phyloP scores from a whole-genome alignment of 345 rosid species.

The Geranium brycei region DNA sequence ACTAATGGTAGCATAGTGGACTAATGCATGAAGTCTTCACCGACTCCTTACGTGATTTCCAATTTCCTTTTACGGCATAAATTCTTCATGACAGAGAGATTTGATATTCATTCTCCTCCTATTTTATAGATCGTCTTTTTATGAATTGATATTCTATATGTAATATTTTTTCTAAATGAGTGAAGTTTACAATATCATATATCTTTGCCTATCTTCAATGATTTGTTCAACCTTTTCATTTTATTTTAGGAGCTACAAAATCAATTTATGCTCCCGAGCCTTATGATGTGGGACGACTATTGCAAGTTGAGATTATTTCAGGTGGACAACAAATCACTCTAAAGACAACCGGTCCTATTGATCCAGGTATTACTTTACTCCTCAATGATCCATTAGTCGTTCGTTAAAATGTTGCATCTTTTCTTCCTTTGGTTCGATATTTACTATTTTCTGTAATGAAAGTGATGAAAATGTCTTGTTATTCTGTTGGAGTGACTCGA shows the following conservation, averaged over 20 bases:
- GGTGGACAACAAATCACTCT: constrained; percentile 41
- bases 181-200: neutral
- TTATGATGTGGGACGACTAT: constrained; percentile 64
- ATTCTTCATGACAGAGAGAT: too few relatives aligned
- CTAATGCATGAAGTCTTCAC: neutral
- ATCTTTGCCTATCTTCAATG: neutral
- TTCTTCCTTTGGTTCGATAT: too few relatives aligned
- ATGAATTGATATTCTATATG: neutral
- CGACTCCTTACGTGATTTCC: neutral
- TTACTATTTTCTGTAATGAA: too few relatives aligned
- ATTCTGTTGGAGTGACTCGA: too few relatives aligned
- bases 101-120: neutral
- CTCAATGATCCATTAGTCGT: neutral
- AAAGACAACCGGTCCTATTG: constrained; percentile 59
- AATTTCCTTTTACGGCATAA: too few relatives aligned
- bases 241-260: constrained; percentile 71
- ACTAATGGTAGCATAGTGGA: neutral
- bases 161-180: too few relatives aligned
- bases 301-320: constrained; percentile 51
- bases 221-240: neutral
- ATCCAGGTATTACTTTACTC: constrained; percentile 52
- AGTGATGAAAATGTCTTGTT: too few relatives aligned
- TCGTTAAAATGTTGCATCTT: too few relatives aligned
- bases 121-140: too few relatives aligned
- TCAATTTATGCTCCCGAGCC: constrained; percentile 88